Base-by-base conservation (phyloP, 768 basidiomycete genomes). In the Tulasnella sp. region DNA sequence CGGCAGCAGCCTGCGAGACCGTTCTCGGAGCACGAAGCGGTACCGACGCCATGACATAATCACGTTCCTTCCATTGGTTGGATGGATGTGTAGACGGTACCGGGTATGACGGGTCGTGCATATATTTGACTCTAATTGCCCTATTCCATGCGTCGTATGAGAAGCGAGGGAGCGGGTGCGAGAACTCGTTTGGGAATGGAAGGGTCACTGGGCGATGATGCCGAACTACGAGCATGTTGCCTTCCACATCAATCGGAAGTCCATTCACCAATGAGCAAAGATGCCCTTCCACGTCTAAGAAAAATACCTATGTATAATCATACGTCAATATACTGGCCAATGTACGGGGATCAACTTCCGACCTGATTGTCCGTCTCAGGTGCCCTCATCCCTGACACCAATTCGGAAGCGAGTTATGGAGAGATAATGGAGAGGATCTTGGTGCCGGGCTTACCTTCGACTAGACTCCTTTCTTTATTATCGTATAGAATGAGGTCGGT, bases 191-290 rank as follows among this genome's bases (percentile, higher is more conserved):
- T 1, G 89, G 89, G 67, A 82, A 91, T 4, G 88, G 89, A 42
- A 78, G 73, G 17, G 85, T 84, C 29, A 87, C 71, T 0, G 87
- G 89, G 49, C 86, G 79, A 55, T 88, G 75, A 69, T 89, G 88
- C 53, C 89, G 81, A 32, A 90, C 72, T 5, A 86, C 86, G 17
- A 87, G 76, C 44, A 70, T 73, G 56, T 83, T 85, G 52, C 76
- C 87, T 76, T 90, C 81, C 34, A 91, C 71, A 65, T 92, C 88
- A 38, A 92, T 73, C 7, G 88, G 89, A 70, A 90, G 88, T 0
- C 89, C 89, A 15, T 88, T 80, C 3, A 81, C 78, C 64, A 85
- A 78, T 8, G 88, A 87, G 68, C 86, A 91, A 43, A 91, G 70
- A 9, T 81, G 81, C 19, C 89, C 88, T 19, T 80, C 79, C 1